Percentiles rank a stretch among this genome's conserved stretches.
These are phyloP conservation scores for Neofusicoccum laricinum DNA, from an alignment of 2,329 filamentous ascomycete species.

Conservation along the genomic window DNA sequence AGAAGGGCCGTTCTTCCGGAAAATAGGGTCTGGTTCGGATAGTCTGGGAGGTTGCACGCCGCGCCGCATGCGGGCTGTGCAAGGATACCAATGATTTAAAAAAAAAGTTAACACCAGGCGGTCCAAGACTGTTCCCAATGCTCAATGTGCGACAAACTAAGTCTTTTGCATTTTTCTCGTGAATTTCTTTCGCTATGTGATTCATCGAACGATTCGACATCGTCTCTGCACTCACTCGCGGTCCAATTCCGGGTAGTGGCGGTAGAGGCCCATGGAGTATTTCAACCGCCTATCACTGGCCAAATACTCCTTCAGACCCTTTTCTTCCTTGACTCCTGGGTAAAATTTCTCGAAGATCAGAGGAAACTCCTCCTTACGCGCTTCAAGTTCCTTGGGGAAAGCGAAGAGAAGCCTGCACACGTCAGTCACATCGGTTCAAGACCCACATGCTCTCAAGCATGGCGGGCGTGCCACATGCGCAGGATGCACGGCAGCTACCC, in stretches of 20 bases:
- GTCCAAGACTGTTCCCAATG: background rate
- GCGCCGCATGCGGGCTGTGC: background rate
- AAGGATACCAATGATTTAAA: slow-evolving; percentile 17
- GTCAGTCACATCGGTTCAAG: slow-evolving; percentile 23
- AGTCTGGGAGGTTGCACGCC: slow-evolving; percentile 10
- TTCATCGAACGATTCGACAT: background rate
- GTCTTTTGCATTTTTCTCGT: background rate
- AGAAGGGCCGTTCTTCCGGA: slow-evolving; percentile 13
- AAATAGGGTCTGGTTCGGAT: slow-evolving; percentile 17
- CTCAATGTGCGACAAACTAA: background rate
- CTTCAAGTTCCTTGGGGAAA: slow-evolving; percentile 65
- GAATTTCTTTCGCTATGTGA: background rate
- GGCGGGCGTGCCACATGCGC: background rate
- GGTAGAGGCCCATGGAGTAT: slow-evolving; percentile 66
- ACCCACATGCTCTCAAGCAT: background rate
- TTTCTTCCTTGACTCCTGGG: slow-evolving; percentile 59
- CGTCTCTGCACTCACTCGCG: slow-evolving; percentile 31
- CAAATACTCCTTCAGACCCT: slow-evolving; percentile 67
- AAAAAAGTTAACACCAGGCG: slow-evolving; percentile 7
- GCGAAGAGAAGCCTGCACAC: slow-evolving; percentile 60
- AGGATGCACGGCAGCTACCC: background rate
- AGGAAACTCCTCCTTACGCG: slow-evolving; percentile 56
- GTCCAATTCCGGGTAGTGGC: slow-evolving; percentile 72
- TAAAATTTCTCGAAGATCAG: slow-evolving; percentile 62
- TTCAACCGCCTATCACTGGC: slow-evolving; percentile 60